A percentile compares a stretch with the other conserved stretches of the same genome.
These are phyloP conservation scores for Pichia cephalocereana DNA, from an alignment of 805 yeast species.

Conservation along the genomic window DNA sequence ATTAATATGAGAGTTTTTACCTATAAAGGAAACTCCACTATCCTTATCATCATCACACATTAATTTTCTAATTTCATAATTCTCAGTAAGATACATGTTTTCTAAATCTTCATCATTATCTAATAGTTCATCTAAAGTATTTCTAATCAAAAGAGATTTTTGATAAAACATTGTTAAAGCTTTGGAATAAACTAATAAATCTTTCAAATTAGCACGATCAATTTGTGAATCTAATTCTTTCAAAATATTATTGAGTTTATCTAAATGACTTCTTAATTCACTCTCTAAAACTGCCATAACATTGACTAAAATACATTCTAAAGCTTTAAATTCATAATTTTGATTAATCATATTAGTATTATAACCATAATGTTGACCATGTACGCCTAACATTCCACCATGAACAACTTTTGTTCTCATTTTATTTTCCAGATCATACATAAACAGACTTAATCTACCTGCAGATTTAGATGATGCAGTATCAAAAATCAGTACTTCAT, in stretches of 20 bases:
- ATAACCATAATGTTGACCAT: constrained; percentile 2
- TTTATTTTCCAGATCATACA: constrained; percentile 77
- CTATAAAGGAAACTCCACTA: not conserved
- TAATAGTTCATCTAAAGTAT: constrained; percentile 72
- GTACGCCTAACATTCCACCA: constrained; percentile 15
- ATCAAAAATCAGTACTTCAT: constrained; percentile 78
- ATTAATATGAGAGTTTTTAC: no score
- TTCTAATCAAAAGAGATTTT: constrained; percentile 62
- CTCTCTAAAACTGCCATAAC: constrained; percentile 74
- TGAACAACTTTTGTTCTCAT: constrained; percentile 33
- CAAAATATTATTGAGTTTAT: constrained; percentile 53
- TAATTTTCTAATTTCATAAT: constrained; percentile 12
- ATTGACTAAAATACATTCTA: constrained; percentile 74
- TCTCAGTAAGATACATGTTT: constrained; percentile 63
- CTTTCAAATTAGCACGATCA: constrained; percentile 65
- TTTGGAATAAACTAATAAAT: constrained; percentile 65
- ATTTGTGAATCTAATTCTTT: constrained; percentile 70
- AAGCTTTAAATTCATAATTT: constrained; percentile 69
- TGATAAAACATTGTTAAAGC: constrained; percentile 65
- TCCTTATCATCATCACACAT: not conserved
- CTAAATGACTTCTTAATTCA: constrained; percentile 53
- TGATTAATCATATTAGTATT: constrained; percentile 22
- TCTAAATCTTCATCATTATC: constrained; percentile 82
- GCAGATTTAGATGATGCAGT: constrained; percentile 57
- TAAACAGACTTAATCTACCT: constrained; percentile 59